Evolutionary conservation across 176 grass and related monocot genomes (phyloP), one percentile per base, ranked within the genome.

Genomic region (Carex kokanica): DNA sequence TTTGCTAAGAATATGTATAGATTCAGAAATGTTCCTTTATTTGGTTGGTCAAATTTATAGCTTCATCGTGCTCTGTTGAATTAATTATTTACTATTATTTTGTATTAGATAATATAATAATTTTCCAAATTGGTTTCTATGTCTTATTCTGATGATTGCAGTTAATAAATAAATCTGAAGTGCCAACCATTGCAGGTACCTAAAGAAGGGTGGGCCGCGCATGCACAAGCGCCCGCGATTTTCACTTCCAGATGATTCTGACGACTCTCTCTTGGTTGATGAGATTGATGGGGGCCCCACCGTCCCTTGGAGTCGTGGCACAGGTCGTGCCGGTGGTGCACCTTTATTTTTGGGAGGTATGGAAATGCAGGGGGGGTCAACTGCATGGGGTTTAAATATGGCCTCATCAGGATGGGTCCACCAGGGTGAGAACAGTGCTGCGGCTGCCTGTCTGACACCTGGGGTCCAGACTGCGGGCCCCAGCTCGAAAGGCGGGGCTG

Each of bases 181-280:
- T 89, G 70, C 88, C 57, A 94, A 98, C 79, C 92, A 85, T 77
- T 86, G 20, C 78, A 99, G 90, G 63, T 99, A 96, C 86, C 72
- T 99, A 40, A 95, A 95, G 65, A 99, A 99, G 59, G 91, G 91
- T 77, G 97, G 97, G 43, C 87, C 97, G 23, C 88, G 97, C 78
- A 90, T 96, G 79, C 93, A 96, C 83, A 99, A 95, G 67, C 89
- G 93, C 11, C 49, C 85, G 34, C 86, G 93, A 41, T 89, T 92
- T 13, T 86, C 97, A 51, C 64, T 99, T 78, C 97, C 97, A 83
- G 93, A 99, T 32, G 97, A 99, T 85, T 93, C 97, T 74, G 97
- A 99, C 84, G 97, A 99, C 84, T 99, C 97, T 83, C 97, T 99
- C 84, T 91, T 99, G 84, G 97, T 99, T 80, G 93, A 99, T 57